Percentiles rank a stretch among this genome's conserved stretches.
These are phyloP conservation scores for Saccharum hybrid DNA, from an alignment of 202 grass and related monocot genomes.

Conservation along the genomic window DNA sequence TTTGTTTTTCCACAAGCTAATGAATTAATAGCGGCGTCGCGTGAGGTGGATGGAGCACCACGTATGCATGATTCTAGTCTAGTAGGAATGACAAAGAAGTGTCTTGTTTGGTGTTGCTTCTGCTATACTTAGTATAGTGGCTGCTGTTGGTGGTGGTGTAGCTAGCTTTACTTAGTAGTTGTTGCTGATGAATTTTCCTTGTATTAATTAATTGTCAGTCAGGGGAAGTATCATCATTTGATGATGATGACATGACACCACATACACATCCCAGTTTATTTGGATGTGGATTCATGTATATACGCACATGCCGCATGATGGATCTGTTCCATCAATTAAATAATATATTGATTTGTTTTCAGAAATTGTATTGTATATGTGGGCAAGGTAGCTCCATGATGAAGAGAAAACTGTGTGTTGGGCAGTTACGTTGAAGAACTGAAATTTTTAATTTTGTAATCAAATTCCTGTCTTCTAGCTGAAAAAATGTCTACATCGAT, in stretches of 20 bases:
- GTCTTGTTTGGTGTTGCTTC: constrained; percentile 29
- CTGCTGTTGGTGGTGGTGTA: constrained; percentile 7
- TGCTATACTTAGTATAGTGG: constrained; percentile 6
- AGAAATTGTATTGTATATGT: not conserved
- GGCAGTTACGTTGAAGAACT: not conserved
- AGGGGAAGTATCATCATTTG: constrained; percentile 31
- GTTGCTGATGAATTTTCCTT: constrained; percentile 33
- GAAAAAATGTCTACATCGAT: not conserved
- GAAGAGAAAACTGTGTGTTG: not conserved
- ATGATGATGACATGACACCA: constrained; percentile 36
- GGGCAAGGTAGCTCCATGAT: not conserved
- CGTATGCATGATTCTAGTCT: not conserved
- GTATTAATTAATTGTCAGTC: constrained; percentile 28
- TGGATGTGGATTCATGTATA: constrained; percentile 33
- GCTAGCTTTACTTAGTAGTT: constrained; percentile 26
- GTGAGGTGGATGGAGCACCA: constrained; percentile 46
- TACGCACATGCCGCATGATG: not conserved
- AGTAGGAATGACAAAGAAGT: not conserved
- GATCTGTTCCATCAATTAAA: not conserved
- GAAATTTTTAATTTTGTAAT: no score
- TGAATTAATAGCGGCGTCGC: not conserved
- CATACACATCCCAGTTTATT: constrained; percentile 41
- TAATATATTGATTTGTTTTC: constrained; percentile 36
- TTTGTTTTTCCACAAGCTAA: constrained; percentile 56
- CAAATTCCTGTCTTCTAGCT: no score